Base-by-base conservation (phyloP, 2,329 filamentous ascomycete genomes). In the Claviceps sp. region DNA sequence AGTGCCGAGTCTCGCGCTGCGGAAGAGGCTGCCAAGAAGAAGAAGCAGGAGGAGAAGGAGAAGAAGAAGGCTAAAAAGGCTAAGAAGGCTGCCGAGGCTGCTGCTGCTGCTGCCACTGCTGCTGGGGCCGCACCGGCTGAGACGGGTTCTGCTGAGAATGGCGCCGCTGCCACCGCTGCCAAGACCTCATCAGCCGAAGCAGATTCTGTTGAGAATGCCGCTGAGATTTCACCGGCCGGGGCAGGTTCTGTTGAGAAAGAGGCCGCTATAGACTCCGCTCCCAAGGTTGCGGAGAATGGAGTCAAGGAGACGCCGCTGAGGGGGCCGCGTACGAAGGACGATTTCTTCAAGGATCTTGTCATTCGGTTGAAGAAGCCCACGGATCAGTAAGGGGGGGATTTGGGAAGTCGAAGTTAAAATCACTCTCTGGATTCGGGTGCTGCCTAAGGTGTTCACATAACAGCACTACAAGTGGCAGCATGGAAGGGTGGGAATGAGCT, bases 21-120 rank as follows among this genome's bases (percentile, higher is more conserved):
- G 2, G 76, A 76, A 65, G 75, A 75, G 61, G 71, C 70, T 3
- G 70, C 70, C 14, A 75, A 73, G 63, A 68, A 72, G 58, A 69
- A 68, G 55, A 73, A 76, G 58, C 75, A 75, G 68, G 70, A 74
- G 56, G 69, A 71, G 58, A 74, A 74, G 65, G 67, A 66, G 52
- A 63, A 62, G 36, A 68, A 71, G 60, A 70, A 57, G 54, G 56
- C 57, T 18, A 60, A 54, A 51, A 60, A 60, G 54, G 57, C 71
- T 59, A 67, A 68, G 16, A 71, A 71, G 56, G 63, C 62, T 48
- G 67, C 64, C 37, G 61, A 61, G 57, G 61, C 60, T 11, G 60
- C 59, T 18, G 40, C 40, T 24, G 22, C 24, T 26, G 30, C 30
- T 34, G 30, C 30, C 30, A 34, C 30, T 34, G 30, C 30, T 34